phyloP scores from a whole-genome alignment of 2,329 filamentous ascomycete genomes.

The Mycogone perniciosa region DNA sequence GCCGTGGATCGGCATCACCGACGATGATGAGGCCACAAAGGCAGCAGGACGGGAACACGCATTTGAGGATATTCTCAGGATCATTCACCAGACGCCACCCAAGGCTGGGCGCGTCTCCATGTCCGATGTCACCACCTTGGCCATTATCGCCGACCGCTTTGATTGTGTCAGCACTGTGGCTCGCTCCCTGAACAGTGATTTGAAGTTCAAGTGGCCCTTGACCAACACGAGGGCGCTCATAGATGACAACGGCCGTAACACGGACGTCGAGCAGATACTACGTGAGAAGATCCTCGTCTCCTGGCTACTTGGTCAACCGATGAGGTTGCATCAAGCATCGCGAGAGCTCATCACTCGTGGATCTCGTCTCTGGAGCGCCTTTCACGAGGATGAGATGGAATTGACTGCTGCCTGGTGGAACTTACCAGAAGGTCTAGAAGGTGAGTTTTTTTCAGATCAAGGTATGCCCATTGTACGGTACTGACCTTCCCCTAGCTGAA shows the following conservation, averaged over 20 bases:
- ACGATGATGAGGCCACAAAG: slow-evolving; percentile 63
- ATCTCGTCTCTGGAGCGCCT: slow-evolving; percentile 50
- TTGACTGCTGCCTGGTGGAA: slow-evolving; percentile 61
- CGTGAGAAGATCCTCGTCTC: slow-evolving; percentile 65
- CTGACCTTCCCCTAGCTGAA: slow-evolving; percentile 43
- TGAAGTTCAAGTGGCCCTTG: slow-evolving; percentile 50
- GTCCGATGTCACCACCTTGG: slow-evolving; percentile 59
- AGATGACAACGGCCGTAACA: slow-evolving; percentile 30
- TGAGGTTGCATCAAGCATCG: slow-evolving; percentile 55
- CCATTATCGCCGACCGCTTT: slow-evolving; percentile 68
- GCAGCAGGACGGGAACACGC: slow-evolving; percentile 52
- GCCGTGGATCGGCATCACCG: slow-evolving; percentile 57
- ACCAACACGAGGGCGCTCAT: slow-evolving; percentile 34
- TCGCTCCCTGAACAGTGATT: slow-evolving; percentile 42
- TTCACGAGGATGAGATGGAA: slow-evolving; percentile 25
- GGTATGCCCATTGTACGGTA: not conserved
- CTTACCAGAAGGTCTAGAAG: slow-evolving; percentile 61
- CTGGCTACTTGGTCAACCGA: slow-evolving; percentile 56
- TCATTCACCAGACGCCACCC: slow-evolving; percentile 53
- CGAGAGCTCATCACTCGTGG: slow-evolving; percentile 61
- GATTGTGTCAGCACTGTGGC: slow-evolving; percentile 54
- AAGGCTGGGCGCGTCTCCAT: slow-evolving; percentile 41
- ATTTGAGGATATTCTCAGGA: slow-evolving; percentile 61
- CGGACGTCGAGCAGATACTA: slow-evolving; percentile 55
- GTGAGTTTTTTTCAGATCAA: slow-evolving; percentile 33